These are phyloP conservation scores for Vitis hybrid DNA, from an alignment of 177 flowering plant genomes.

Conservation along the genomic window DNA sequence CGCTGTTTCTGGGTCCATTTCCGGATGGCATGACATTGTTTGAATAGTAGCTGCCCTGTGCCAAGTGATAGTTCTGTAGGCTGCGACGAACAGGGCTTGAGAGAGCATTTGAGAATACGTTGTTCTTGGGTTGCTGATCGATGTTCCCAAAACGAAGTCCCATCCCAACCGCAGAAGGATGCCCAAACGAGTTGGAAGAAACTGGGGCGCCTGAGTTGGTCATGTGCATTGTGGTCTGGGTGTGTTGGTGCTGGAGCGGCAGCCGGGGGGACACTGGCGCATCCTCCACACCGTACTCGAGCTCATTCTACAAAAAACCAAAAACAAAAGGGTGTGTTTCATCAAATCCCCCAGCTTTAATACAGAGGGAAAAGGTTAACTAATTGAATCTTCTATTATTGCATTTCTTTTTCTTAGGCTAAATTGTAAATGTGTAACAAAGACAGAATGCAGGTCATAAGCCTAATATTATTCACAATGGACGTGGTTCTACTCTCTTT, in stretches of 20 bases:
- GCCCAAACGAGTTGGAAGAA: constrained; percentile 10
- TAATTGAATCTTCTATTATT: too few relatives aligned
- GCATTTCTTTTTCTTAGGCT: too few relatives aligned
- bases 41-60: constrained; percentile 18
- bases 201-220: constrained; percentile 11
- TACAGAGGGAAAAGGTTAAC: too few relatives aligned
- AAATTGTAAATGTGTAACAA: too few relatives aligned
- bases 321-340: not conserved
- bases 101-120: constrained; percentile 40
- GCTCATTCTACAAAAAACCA: constrained; percentile 31
- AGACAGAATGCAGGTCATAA: too few relatives aligned
- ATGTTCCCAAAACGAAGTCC: constrained; percentile 19
- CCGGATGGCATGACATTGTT: constrained; percentile 12
- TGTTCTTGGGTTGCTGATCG: constrained; percentile 31
- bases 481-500: too few relatives aligned
- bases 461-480: too few relatives aligned
- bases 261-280: constrained; percentile 29
- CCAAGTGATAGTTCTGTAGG: constrained; percentile 31
- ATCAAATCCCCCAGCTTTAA: too few relatives aligned
- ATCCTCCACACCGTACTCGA: constrained; percentile 32
- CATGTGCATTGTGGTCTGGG: constrained; percentile 10
- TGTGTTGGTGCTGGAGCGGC: constrained; percentile 23
- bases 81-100: constrained; percentile 39
- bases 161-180: constrained; percentile 6
- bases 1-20: constrained; percentile 15